Evolutionary conservation across 2,329 filamentous ascomycete species (phyloP), one percentile per base, ranked within the genome.

Genomic region (Tolypocladium capitatum): DNA sequence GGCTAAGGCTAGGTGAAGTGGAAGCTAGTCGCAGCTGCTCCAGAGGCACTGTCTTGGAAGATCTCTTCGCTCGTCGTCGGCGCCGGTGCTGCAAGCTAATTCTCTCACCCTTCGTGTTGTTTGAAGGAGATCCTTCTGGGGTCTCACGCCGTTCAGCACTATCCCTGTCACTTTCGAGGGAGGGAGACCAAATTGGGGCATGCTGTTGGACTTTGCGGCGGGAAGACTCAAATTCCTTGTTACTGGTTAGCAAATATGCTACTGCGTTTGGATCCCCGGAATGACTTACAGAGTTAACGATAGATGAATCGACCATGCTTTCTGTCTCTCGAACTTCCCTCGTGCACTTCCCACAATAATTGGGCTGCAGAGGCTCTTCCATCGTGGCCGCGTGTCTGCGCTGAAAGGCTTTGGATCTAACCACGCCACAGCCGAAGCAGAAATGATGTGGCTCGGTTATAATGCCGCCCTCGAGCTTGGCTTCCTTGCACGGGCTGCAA

Each of bases 381-480:
- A 55, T 50, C 2, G 51, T 42, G 11, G 52, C 48, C 3, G 56
- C 53, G 31, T 59, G 46, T 8, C 44, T 47, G 5, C 51, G 47
- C 5, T 60, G 58, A 43, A 59, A 61, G 4, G 38, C 43, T 31
- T 53, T 59, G 14, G 59, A 61, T 35, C 58, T 48, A 4, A 51
- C 58, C 21, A 52, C 50, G 7, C 59, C 59, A 38, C 59, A 61
- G 11, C 58, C 52, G n/a, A 55, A 68, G 55, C 73, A 76, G 20
- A 73, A 65, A 46, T 71, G 69, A 34, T 60, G 56, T 1, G 45
- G 30, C 9, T 57, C 52, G 2, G 16, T 14, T 10, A 55, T 51
- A 31, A 58, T 43, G 1, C 56, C 57, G 27, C 54, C 50, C 4
- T 52, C 47, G 8, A 60, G 51, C 20, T 47, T 53, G n/a, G 49